These are phyloP conservation scores for Rutstroemia sydowiana DNA, from an alignment of 2,329 filamentous ascomycete genomes.

Conservation along the genomic window DNA sequence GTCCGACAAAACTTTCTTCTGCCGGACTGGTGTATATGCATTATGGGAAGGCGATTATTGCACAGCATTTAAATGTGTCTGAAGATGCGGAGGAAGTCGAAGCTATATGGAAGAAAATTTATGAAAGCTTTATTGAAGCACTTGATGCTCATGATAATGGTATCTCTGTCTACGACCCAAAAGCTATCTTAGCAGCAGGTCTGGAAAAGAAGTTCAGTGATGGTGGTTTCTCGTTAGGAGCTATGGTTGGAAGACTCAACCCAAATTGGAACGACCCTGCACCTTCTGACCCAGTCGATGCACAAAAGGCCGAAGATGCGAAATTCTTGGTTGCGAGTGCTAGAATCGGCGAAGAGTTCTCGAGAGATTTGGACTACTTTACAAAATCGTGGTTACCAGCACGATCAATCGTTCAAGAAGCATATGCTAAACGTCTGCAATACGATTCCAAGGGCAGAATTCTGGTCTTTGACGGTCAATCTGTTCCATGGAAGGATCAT, in stretches of 20 bases:
- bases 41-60: constrained; percentile 81
- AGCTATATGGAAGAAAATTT: constrained; percentile 80
- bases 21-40: constrained; percentile 94
- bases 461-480: constrained; percentile 68
- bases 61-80: constrained; percentile 53
- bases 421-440: constrained; percentile 61
- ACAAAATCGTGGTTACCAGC: constrained; percentile 79
- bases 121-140: constrained; percentile 88
- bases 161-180: constrained; percentile 72
- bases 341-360: constrained; percentile 86
- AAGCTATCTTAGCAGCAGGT: constrained; percentile 59
- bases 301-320: constrained; percentile 70
- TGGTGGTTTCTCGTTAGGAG: constrained; percentile 75
- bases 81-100: constrained; percentile 60
- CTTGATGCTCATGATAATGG: constrained; percentile 98
- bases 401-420: constrained; percentile 66
- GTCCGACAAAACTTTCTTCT: constrained; percentile 82
- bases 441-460: constrained; percentile 71
- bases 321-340: constrained; percentile 70
- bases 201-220: constrained; percentile 78
- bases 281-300: constrained; percentile 45
- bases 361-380: constrained; percentile 71
- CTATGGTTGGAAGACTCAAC: constrained; percentile 75
- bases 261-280: constrained; percentile 66
- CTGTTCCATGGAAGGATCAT: constrained; percentile 94